Evolutionary conservation across 2,329 filamentous ascomycete genomes (phyloP), one percentile per base, ranked within the genome.

Genomic region (Penicillium occitanis): DNA sequence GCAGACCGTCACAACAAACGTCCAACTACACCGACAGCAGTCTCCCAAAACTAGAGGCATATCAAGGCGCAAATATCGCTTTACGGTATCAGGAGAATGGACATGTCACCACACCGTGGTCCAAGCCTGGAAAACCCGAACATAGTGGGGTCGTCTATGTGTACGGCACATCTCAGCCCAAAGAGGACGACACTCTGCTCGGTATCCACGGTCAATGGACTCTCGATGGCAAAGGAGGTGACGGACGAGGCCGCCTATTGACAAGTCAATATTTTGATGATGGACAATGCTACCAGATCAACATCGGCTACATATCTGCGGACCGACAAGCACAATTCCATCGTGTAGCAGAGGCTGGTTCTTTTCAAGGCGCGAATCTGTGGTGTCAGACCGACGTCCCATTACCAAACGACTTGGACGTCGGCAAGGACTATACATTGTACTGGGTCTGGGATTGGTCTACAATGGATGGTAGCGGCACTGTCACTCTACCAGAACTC

Each of bases 371-470:
- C 30, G 78, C 79, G 55, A 86, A 90, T 71, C 82, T 93, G 61
- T 89, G 85, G 81, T 98, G 95, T 79, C 93, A 97, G 78, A 89
- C 89, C 42, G 89, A 95, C 73, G 81, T 97, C 58, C 84, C 88
- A 73, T 81, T 99, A 14, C 95, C 95, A 0, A 74, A 82, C 5
- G 85, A 90, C 71, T 81, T 87, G 57, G 77, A 84, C n/a, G 77
- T 82, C 10, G 87, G 88, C 53, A 85, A 88, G 35, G 84, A 85
- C 33, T 91, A 93, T 76, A 94, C 92, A 2, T 80, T 97, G 61
- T 96, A 97, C 83, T 98, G 94, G 94, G 90, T 97, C 55, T 98
- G 95, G 95, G 90, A 96, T 77, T 99, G 93, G 92, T 89, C 90
- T 2, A 89, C 87, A 71, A 73, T 44, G 74, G 68, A 19, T 74